phyloP scores from a whole-genome alignment of 2,329 filamentous ascomycete species.

The Colletotrichum truncatum region DNA sequence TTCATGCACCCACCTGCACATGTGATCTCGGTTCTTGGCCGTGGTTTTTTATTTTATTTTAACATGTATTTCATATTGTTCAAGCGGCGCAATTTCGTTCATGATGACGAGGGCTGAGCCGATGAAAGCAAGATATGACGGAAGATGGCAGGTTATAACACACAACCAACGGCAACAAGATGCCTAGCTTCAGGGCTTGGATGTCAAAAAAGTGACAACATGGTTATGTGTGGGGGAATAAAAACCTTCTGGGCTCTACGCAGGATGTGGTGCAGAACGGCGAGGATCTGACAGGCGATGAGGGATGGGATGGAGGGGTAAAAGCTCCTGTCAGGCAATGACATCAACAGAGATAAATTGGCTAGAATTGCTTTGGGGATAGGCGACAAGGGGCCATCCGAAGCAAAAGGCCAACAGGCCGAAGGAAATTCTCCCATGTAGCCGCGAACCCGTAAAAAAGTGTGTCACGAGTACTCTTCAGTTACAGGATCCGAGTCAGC shows the following conservation, averaged over 20 bases:
- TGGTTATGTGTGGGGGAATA: neutral
- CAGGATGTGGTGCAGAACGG: no score
- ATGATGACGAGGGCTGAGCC: neutral
- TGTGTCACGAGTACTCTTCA: slow-evolving; percentile 25
- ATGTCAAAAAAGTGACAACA: neutral
- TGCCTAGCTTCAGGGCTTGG: neutral
- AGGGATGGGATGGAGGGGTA: neutral
- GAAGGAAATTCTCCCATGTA: neutral
- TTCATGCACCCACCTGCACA: slow-evolving; percentile 6
- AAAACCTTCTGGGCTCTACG: no score
- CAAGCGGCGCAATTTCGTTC: neutral
- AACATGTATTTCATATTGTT: neutral
- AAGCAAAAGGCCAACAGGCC: neutral
- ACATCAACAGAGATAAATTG: neutral
- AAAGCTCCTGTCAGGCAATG: neutral
- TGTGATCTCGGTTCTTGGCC: slow-evolving; percentile 9
- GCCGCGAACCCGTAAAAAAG: slow-evolving; percentile 1
- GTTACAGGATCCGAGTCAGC: slow-evolving; percentile 26
- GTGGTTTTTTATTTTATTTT: neutral
- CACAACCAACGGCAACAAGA: neutral
- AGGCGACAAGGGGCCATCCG: neutral
- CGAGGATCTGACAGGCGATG: neutral
- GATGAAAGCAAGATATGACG: neutral
- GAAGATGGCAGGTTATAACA: neutral
- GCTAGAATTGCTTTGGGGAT: neutral